These are phyloP conservation scores for Paecilomyces niveus DNA, from an alignment of 2,329 filamentous ascomycete genomes.

Conservation along the genomic window DNA sequence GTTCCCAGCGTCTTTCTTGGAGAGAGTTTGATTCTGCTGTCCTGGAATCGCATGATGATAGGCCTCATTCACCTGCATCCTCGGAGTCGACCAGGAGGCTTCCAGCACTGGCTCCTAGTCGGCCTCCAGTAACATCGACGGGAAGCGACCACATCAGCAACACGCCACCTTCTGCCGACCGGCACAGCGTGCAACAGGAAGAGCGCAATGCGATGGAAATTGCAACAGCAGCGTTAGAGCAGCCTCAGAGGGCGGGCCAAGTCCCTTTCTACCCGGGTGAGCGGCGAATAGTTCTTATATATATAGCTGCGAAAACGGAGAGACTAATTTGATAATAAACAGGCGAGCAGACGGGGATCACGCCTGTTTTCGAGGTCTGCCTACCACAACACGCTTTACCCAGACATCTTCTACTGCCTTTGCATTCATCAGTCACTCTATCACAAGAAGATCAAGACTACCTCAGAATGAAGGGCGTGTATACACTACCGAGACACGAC, in stretches of 20 bases:
- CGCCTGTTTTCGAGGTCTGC: constrained; percentile 13
- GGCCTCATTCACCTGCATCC: neutral
- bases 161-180: constrained; percentile 3
- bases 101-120: neutral
- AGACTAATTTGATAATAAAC: neutral
- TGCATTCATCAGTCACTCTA: neutral
- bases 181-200: constrained; percentile 11
- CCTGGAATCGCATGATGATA: neutral
- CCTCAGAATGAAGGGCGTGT: constrained; percentile 24
- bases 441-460: neutral
- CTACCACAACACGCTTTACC: constrained; percentile 11
- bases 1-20: neutral
- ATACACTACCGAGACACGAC: constrained; percentile 21
- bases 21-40: neutral
- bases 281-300: neutral
- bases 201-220: constrained; percentile 18
- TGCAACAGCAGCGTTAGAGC: constrained; percentile 14
- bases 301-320: neutral
- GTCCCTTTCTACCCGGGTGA: constrained; percentile 19
- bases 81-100: neutral
- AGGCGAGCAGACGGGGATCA: constrained; percentile 17
- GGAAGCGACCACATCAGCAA: neutral
- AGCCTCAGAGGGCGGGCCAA: constrained; percentile 9
- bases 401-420: constrained; percentile 16
- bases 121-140: neutral